Evolutionary conservation across 1,284 basidiomycete genomes (phyloP), one percentile per base, ranked within the genome.

Genomic region (Pterulicium gracile): DNA sequence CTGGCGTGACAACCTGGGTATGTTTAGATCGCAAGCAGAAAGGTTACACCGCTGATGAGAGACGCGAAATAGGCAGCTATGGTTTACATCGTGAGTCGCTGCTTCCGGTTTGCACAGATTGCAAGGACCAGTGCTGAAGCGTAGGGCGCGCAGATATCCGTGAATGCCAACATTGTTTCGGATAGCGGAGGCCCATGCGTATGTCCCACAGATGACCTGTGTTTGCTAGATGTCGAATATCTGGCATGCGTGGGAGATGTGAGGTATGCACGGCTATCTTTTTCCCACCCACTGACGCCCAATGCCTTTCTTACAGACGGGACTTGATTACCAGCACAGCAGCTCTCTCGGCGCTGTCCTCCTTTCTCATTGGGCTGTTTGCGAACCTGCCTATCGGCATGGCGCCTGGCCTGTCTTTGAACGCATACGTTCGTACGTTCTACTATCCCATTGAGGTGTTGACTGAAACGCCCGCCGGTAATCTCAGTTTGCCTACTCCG

Each of bases 131-230:
- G 21, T 34, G 21, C 17, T 21, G 39, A 43, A 63, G 59, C 58
- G 18, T 66, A 61, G 42, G 3, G 2, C 3, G 45, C 32, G 43
- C 12, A 90, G 81, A 89, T 91, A 54, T 87, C 88, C 36, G 84
- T 92, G 55, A 90, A 91, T 59, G 84, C 85, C 17, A 69, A 79
- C 17, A 91, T 92, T 55, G 60, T 93, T 24, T 72, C 78, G 3
- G 75, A 80, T 52, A 75, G 84, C 1, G 90, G 89, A 49, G 90
- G 89, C 47, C 81, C 88, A 2, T 93, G 90, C 43, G 90, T 64
- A 63, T 32, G 27, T n/a, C 27, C 27, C 7, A 32, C 27, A 32
- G n/a, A 32, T 32, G 27, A 32, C n/a, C 27, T 32, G n/a, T 32
- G 27, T 32, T 10, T 32, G 27, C 7, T 62, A n/a, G 80, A 91